Evolutionary conservation across 2,329 filamentous ascomycete species (phyloP).

Genomic region (Penicillium sp.): DNA sequence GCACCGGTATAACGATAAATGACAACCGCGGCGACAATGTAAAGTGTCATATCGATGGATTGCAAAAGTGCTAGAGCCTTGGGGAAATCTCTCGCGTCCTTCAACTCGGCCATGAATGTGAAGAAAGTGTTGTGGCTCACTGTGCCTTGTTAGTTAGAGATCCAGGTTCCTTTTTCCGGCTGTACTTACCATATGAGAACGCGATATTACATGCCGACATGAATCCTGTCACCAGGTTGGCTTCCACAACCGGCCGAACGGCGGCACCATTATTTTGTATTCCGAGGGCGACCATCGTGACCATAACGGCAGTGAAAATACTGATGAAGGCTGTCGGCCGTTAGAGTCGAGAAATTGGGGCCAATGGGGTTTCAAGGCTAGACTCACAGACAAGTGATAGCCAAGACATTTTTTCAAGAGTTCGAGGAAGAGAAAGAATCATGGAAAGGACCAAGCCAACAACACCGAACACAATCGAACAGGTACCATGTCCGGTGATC

Average conservation of each 20-base stretch:
- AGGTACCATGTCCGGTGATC: conserved; percentile 60
- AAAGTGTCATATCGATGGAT: conserved; percentile 58
- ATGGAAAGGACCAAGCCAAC: conserved; percentile 60
- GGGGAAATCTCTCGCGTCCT: conserved; percentile 58
- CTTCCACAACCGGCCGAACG: neutral
- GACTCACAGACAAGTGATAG: conserved; percentile 55
- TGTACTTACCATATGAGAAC: neutral
- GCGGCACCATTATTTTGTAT: conserved; percentile 43
- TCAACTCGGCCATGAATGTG: conserved; percentile 64
- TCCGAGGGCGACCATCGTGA: conserved; percentile 50
- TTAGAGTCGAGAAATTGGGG: neutral
- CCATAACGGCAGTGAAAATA: conserved; percentile 4
- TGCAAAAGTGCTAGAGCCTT: conserved; percentile 64
- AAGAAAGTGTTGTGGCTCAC: conserved; percentile 67
- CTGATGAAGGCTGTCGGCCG: neutral
- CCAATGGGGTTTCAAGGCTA: neutral
- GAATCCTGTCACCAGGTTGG: neutral
- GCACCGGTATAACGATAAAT: conserved; percentile 67
- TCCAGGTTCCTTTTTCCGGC: neutral
- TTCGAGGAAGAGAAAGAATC: conserved; percentile 60
- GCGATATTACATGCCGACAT: conserved; percentile 2
- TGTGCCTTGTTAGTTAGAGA: neutral
- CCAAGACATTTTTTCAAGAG: conserved; percentile 60
- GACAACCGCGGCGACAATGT: conserved; percentile 65
- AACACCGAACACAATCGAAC: conserved; percentile 63